Conservation (phyloP, 1,284 basidiomycete genomes). For the Apiotrichum domesticum region DNA sequence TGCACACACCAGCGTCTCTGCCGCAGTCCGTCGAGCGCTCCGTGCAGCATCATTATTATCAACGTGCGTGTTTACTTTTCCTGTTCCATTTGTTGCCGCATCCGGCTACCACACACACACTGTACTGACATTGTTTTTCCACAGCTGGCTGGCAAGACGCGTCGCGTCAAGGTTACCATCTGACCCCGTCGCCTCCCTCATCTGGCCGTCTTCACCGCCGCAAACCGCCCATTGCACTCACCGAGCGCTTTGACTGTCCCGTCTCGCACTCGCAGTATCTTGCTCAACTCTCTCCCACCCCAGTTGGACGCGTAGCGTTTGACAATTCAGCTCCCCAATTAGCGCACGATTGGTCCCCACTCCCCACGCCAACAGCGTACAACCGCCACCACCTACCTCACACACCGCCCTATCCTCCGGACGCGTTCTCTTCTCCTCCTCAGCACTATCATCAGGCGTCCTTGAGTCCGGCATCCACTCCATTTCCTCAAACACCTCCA, state of each 20-base stretch:
- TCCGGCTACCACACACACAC: background rate
- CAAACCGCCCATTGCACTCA: background rate
- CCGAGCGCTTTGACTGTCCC: no score
- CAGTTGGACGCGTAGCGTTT: background rate
- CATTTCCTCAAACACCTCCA: background rate
- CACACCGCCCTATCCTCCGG: background rate
- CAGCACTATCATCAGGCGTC: background rate
- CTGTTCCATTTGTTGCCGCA: background rate
- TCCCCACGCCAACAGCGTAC: background rate
- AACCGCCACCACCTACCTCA: background rate
- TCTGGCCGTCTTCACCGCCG: background rate
- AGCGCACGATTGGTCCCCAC: background rate
- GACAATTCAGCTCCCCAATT: background rate
- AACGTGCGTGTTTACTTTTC: background rate
- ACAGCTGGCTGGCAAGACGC: background rate
- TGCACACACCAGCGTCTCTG: background rate
- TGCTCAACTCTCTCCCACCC: no score
- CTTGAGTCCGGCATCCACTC: background rate
- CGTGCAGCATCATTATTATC: background rate
- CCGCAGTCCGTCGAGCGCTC: background rate
- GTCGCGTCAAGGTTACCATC: background rate
- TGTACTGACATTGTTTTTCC: background rate
- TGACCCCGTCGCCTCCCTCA: background rate
- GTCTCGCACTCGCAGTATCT: no score
- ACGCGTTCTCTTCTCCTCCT: background rate